Conservation (phyloP, 495 filamentous ascomycete species). For the Beverwykella pulmonaria region DNA sequence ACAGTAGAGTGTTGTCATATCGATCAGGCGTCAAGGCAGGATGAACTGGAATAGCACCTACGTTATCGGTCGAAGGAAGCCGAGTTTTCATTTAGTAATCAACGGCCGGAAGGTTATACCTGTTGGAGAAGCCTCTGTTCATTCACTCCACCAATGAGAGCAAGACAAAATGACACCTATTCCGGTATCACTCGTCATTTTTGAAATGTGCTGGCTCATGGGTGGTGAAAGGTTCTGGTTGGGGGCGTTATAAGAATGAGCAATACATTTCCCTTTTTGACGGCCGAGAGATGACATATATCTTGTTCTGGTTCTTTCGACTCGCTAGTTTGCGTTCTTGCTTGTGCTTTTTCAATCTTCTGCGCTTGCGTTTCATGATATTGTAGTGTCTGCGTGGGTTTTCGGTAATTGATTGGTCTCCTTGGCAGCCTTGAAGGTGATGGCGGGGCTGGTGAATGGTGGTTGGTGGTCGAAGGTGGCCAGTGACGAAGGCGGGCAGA, state of each 20-base stretch:
- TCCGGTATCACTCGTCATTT: background rate
- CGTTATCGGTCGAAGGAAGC: background rate
- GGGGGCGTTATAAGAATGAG: background rate
- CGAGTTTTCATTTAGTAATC: slow-evolving; percentile 14
- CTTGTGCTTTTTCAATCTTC: slow-evolving; percentile 17
- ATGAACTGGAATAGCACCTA: slow-evolving; percentile 12
- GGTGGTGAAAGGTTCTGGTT: background rate
- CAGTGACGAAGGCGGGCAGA: slow-evolving; percentile 2
- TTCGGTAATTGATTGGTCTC: slow-evolving; percentile 22
- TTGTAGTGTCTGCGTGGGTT: slow-evolving; percentile 7
- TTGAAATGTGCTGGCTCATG: background rate
- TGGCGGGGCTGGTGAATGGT: slow-evolving; percentile 18
- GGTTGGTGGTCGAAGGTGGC: slow-evolving; percentile 10
- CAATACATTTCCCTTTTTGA: slow-evolving; percentile 19
- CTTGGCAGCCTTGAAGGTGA: slow-evolving; percentile 3
- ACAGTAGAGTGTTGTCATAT: slow-evolving; percentile 3
- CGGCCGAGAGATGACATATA: slow-evolving; percentile 9
- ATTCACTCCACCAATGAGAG: slow-evolving; percentile 19
- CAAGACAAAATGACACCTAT: background rate
- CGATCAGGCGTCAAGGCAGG: background rate
- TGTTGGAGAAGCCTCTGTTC: background rate
- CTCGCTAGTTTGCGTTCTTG: background rate
- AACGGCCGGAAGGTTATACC: slow-evolving; percentile 2
- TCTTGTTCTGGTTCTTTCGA: background rate
- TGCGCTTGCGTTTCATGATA: slow-evolving; percentile 32